phyloP scores from a whole-genome alignment of 2,329 filamentous ascomycete species.

The Cadophora luteo-olivacea region DNA sequence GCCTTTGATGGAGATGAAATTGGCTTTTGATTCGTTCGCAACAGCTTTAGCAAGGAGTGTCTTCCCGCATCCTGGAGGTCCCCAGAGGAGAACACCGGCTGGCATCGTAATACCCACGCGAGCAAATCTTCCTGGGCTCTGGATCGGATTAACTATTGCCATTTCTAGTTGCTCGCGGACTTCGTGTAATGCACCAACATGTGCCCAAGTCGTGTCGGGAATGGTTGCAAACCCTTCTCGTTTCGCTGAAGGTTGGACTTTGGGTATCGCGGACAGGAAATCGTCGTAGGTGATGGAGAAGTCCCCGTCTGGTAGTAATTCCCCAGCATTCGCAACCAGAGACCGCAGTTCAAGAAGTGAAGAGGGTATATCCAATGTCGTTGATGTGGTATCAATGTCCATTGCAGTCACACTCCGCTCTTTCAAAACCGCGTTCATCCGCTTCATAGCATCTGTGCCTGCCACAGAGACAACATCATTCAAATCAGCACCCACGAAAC shows the following conservation, averaged over 20 bases:
- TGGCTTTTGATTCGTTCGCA: constrained; percentile 92
- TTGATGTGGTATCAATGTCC: constrained; percentile 42
- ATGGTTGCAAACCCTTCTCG: constrained; percentile 95
- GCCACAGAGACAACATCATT: constrained; percentile 61
- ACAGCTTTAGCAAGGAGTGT: constrained; percentile 96
- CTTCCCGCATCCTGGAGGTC: constrained; percentile 95
- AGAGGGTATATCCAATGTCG: constrained; percentile 31
- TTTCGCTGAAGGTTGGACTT: constrained; percentile 81
- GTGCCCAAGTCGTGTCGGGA: constrained; percentile 89
- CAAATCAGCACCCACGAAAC: constrained; percentile 92
- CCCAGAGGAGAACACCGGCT: constrained; percentile 92
- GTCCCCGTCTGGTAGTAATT: constrained; percentile 57
- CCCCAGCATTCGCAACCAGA: constrained; percentile 60
- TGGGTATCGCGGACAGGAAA: constrained; percentile 76
- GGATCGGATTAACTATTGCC: constrained; percentile 90
- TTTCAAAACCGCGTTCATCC: constrained; percentile 45
- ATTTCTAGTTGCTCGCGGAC: constrained; percentile 82
- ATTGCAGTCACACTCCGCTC: constrained; percentile 40
- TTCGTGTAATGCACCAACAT: constrained; percentile 84
- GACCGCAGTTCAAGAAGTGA: constrained; percentile 53
- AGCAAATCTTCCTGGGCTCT: constrained; percentile 77
- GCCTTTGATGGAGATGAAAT: constrained; percentile 98
- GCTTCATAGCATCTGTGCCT: constrained; percentile 47
- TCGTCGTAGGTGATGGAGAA: constrained; percentile 68
- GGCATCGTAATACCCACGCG: constrained; percentile 80